A percentile compares a stretch with the other conserved stretches of the same genome.
phyloP scores from a whole-genome alignment of 208 protist genomes.

The Phytomonas sp. region DNA sequence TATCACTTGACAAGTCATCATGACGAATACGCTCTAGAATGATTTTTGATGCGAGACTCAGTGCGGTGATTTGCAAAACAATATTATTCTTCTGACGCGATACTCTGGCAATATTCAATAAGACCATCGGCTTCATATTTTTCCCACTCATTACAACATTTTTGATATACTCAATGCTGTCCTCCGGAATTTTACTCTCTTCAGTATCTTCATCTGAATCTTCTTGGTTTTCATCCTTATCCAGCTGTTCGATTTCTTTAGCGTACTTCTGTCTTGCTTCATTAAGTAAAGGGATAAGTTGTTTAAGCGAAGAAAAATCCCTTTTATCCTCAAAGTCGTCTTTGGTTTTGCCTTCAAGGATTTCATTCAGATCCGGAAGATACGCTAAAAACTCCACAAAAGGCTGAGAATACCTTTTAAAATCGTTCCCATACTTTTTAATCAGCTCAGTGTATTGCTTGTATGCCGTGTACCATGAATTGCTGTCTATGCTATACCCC shows the following conservation, averaged over 20 bases:
- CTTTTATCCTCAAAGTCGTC: background rate
- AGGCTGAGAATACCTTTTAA: slow-evolving; percentile 13
- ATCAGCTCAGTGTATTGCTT: slow-evolving; percentile 34
- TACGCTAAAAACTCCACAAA: slow-evolving; percentile 2
- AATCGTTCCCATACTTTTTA: slow-evolving; percentile 16
- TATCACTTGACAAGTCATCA: background rate
- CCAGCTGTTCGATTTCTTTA: slow-evolving; percentile 23
- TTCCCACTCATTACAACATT: background rate
- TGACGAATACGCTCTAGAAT: slow-evolving; percentile 16
- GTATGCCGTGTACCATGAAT: slow-evolving; percentile 23
- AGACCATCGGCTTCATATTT: background rate
- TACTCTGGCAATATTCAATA: background rate
- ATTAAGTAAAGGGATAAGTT: background rate
- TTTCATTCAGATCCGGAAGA: slow-evolving; percentile 6
- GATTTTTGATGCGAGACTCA: slow-evolving; percentile 17
- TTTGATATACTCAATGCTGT: slow-evolving; percentile 6
- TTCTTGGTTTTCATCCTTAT: slow-evolving; percentile 27
- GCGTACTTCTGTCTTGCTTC: background rate
- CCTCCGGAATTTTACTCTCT: slow-evolving; percentile 23
- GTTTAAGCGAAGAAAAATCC: background rate
- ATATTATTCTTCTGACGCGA: background rate
- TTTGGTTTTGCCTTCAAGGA: background rate
- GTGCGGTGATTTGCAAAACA: slow-evolving; percentile 25
- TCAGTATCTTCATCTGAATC: slow-evolving; percentile 24
- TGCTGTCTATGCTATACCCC: slow-evolving; percentile 37